Evolutionary conservation across 2,329 filamentous ascomycete genomes (phyloP), one percentile per base, ranked within the genome.

Genomic region (Reticulascus tulasneorum): DNA sequence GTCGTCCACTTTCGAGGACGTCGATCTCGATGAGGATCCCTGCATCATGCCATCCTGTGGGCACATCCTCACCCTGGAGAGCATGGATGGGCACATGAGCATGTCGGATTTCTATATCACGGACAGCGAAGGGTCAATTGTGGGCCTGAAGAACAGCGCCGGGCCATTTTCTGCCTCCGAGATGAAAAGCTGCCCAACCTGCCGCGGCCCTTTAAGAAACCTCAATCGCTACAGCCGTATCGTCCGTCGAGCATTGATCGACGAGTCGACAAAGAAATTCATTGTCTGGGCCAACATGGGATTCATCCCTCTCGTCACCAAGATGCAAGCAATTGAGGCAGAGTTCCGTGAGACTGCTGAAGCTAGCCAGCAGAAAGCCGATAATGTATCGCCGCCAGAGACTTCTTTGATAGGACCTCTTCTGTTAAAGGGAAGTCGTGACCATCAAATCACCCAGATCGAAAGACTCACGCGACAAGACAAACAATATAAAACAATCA

Each of bases 221-320:
- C 63, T 84, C 34, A 57, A 71, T 3, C 64, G 81, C 5, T 86
- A 86, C 47, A 75, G 77, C 11, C 69, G 79, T 9, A 70, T 84
- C 4, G 66, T 83, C 19, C 69, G 76, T 23, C 67, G 73, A 5
- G 76, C 73, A 1, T 59, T 79, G 7, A 62, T 86, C 1, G 78
- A 85, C 35, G 74, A 83, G 50, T 65, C 73, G 0, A 77, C 77
- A 0, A 82, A 82, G 56, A 80, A 77, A 43, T 80, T 85, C 50
- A 69, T 81, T n/a, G 48, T 68, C 4, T 75, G 67, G 60, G 65
- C 73, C 0, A 70, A 72, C n/a, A 23, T 17, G 5, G 33, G 28
- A 12, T 37, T 37, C 19, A 13, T 13, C 15, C 28, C 11, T 16
- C 22, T 5, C 29, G 28, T 6, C 17, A 27, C 4, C 11, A 32